phyloP scores from a whole-genome alignment of 495 filamentous ascomycete species.

The Hypomontagnella monticulosa region DNA sequence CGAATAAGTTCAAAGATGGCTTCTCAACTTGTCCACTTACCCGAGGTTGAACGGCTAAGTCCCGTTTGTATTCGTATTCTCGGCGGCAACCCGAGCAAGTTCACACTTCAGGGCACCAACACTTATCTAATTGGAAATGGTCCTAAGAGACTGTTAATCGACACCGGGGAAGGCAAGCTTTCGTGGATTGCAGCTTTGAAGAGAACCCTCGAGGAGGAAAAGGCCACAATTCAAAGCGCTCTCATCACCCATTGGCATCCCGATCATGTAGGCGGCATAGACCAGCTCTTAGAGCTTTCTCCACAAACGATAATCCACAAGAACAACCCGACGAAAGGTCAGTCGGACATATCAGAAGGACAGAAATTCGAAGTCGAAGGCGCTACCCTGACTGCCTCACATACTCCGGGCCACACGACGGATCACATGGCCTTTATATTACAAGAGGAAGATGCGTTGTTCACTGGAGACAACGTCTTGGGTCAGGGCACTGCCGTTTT shows the following conservation, averaged over 20 bases:
- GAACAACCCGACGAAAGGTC: slow-evolving; percentile 57
- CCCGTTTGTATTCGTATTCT: slow-evolving; percentile 76
- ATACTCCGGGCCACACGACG: slow-evolving; percentile 85
- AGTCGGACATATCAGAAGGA: slow-evolving; percentile 70
- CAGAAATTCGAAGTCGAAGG: slow-evolving; percentile 80
- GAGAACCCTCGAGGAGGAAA: slow-evolving; percentile 69
- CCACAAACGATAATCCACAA: slow-evolving; percentile 68
- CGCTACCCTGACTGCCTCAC: slow-evolving; percentile 75
- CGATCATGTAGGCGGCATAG: slow-evolving; percentile 82
- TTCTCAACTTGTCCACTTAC: slow-evolving; percentile 57
- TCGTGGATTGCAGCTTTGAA: slow-evolving; percentile 69
- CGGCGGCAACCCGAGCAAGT: slow-evolving; percentile 82
- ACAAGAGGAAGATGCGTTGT: slow-evolving; percentile 83
- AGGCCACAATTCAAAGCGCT: slow-evolving; percentile 68
- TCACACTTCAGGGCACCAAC: slow-evolving; percentile 74
- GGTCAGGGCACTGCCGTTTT: slow-evolving; percentile 95
- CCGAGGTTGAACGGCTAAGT: slow-evolving; percentile 73
- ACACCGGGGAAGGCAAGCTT: slow-evolving; percentile 77
- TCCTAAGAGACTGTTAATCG: slow-evolving; percentile 73
- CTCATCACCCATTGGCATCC: slow-evolving; percentile 91
- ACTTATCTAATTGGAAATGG: slow-evolving; percentile 86
- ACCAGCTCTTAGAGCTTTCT: slow-evolving; percentile 69
- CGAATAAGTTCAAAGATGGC: slow-evolving; percentile 48
- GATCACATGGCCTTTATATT: slow-evolving; percentile 84
- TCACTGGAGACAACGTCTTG: slow-evolving; percentile 94